These are phyloP conservation scores for Penicillium oxalicum DNA, from an alignment of 2,329 filamentous ascomycete genomes.

Conservation along the genomic window DNA sequence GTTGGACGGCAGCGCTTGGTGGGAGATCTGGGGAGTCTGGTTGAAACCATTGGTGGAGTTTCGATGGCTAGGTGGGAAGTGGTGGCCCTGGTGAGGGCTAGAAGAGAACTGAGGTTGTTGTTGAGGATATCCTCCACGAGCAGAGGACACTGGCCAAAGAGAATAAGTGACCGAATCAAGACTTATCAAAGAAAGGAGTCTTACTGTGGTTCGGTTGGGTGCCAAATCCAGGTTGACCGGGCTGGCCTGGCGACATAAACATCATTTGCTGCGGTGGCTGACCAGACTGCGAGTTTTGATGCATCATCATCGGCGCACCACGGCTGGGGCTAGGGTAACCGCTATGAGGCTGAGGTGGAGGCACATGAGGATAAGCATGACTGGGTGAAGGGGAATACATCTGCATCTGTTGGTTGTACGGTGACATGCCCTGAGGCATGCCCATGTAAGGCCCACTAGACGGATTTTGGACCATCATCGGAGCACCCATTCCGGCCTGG, in stretches of 20 bases:
- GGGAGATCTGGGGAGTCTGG: constrained; percentile 42
- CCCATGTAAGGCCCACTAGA: constrained; percentile 64
- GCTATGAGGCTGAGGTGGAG: constrained; percentile 52
- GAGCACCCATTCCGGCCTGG: constrained; percentile 65
- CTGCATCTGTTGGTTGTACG: constrained; percentile 64
- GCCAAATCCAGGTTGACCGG: constrained; percentile 40
- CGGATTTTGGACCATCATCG: constrained; percentile 77
- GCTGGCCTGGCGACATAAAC: constrained; percentile 69
- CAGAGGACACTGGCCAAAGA: constrained; percentile 50
- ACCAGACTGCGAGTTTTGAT: constrained; percentile 88
- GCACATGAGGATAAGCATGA: constrained; percentile 57
- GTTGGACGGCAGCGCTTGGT: constrained; percentile 38
- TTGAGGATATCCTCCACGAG: constrained; percentile 54
- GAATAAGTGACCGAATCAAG: constrained; percentile 33
- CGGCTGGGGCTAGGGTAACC: constrained; percentile 87
- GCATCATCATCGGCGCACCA: constrained; percentile 86
- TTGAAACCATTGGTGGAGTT: constrained; percentile 51
- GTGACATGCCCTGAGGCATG: constrained; percentile 64
- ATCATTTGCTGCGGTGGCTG: constrained; percentile 63
- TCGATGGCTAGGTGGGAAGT: constrained; percentile 56
- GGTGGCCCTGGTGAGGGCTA: constrained; percentile 60
- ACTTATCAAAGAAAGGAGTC: constrained; percentile 36
- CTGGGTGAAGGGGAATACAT: constrained; percentile 76
- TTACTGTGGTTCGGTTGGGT: constrained; percentile 62
- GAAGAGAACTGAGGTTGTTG: constrained; percentile 59